Evolutionary conservation across 768 basidiomycete genomes (phyloP).

Genomic region (Lactarius deliciosus): DNA sequence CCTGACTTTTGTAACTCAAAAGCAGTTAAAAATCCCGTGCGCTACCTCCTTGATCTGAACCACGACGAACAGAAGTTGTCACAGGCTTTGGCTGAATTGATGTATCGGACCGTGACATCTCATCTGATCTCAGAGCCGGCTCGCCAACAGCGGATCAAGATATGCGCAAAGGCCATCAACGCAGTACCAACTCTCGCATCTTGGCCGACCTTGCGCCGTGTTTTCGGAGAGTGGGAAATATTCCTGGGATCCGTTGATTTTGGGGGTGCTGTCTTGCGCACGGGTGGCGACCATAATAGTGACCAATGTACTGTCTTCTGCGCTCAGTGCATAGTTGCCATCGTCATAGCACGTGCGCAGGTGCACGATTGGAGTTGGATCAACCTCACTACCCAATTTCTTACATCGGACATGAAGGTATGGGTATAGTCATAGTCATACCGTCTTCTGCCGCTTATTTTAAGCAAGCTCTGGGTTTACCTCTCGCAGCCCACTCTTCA

Average conservation of each 20-base stretch:
- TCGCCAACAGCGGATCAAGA: background rate
- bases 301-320: background rate
- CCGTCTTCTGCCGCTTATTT: background rate
- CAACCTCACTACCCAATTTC: background rate
- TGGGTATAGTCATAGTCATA: background rate
- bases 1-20: background rate
- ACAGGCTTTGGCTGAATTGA: background rate
- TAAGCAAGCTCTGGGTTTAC: background rate
- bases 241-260: background rate
- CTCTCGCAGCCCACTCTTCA: background rate
- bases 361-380: background rate
- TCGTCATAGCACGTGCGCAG: background rate
- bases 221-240: background rate
- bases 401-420: background rate
- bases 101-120: background rate
- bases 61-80: background rate
- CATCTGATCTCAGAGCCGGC: background rate
- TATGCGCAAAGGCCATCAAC: background rate
- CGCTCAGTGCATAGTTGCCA: slow-evolving; percentile 7
- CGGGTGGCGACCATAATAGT: background rate
- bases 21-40: background rate
- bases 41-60: background rate
- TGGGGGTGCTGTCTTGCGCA: background rate
- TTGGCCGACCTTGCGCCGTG: background rate
- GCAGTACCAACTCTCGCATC: background rate